These are phyloP conservation scores for Diplocarpon mali DNA, from an alignment of 2,329 filamentous ascomycete genomes.

Conservation along the genomic window DNA sequence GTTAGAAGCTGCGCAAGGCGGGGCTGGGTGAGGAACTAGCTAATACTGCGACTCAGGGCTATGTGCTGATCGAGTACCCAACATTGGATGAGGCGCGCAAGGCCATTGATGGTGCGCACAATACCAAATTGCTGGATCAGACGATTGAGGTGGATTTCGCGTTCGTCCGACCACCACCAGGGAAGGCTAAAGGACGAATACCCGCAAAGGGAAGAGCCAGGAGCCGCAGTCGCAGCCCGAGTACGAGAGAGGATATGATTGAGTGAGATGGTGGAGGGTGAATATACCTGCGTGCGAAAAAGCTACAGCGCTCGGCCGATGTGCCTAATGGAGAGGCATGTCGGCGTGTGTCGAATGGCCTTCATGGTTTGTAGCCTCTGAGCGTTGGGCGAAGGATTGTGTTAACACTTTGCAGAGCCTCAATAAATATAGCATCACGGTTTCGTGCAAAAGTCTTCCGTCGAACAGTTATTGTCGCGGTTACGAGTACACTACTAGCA, in stretches of 20 bases:
- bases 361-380: slow-evolving; percentile 29
- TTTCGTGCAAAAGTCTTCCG: neutral
- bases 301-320: slow-evolving; percentile 13
- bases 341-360: slow-evolving; percentile 18
- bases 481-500: no score
- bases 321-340: slow-evolving; percentile 15
- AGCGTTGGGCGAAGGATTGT: neutral
- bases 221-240: slow-evolving; percentile 26
- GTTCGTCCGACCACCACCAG: slow-evolving; percentile 68
- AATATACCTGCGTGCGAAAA: slow-evolving; percentile 1
- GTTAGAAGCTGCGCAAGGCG: slow-evolving; percentile 33
- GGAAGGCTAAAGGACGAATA: slow-evolving; percentile 34
- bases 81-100: slow-evolving; percentile 68
- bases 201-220: slow-evolving; percentile 26
- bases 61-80: slow-evolving; percentile 75
- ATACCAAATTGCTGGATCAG: slow-evolving; percentile 70
- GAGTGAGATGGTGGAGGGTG: slow-evolving; percentile 5
- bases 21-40: neutral
- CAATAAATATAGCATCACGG: slow-evolving; percentile 5
- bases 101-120: slow-evolving; percentile 72
- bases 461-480: no score
- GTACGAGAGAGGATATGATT: slow-evolving; percentile 20
- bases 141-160: slow-evolving; percentile 74
- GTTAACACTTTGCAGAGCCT: slow-evolving; percentile 6
- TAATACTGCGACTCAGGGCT: slow-evolving; percentile 44